Evolutionary conservation across 1,139 yeast genomes (phyloP).

Genomic region (Lodderomyces parapsilosis): DNA sequence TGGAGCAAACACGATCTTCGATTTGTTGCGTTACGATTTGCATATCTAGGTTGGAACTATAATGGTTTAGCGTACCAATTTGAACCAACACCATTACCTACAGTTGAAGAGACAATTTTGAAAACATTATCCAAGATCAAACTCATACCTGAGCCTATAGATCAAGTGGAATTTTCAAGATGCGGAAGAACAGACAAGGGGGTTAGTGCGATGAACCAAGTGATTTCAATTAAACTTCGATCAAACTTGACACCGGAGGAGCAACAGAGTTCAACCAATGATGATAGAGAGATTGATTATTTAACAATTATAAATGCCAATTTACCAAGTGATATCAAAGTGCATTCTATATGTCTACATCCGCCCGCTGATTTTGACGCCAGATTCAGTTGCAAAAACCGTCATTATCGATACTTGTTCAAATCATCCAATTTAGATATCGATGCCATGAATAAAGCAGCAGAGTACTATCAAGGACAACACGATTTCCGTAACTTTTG

Average conservation of each 20-base stretch:
- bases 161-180: slow-evolving; percentile 70
- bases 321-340: slow-evolving; percentile 76
- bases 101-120: slow-evolving; percentile 78
- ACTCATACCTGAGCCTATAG: slow-evolving; percentile 63
- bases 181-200: slow-evolving; percentile 98
- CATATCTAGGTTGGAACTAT: slow-evolving; percentile 92
- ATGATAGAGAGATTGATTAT: slow-evolving; percentile 72
- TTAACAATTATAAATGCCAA: slow-evolving; percentile 70
- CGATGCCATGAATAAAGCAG: slow-evolving; percentile 69
- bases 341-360: slow-evolving; percentile 78
- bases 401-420: slow-evolving; percentile 87
- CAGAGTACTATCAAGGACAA: slow-evolving; percentile 61
- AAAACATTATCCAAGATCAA: slow-evolving; percentile 69
- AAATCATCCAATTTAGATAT: slow-evolving; percentile 54
- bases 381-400: slow-evolving; percentile 76
- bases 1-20: slow-evolving; percentile 67
- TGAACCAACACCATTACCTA: slow-evolving; percentile 75
- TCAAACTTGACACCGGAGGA: slow-evolving; percentile 60
- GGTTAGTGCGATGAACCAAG: slow-evolving; percentile 96
- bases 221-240: slow-evolving; percentile 74
- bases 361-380: slow-evolving; percentile 89
- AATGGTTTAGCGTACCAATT: slow-evolving; percentile 85
- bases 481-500: slow-evolving; percentile 95
- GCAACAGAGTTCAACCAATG: slow-evolving; percentile 56
- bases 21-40: slow-evolving; percentile 75